phyloP scores from a whole-genome alignment of 164 flowering plant genomes.

The Magnolia changhungtana region DNA sequence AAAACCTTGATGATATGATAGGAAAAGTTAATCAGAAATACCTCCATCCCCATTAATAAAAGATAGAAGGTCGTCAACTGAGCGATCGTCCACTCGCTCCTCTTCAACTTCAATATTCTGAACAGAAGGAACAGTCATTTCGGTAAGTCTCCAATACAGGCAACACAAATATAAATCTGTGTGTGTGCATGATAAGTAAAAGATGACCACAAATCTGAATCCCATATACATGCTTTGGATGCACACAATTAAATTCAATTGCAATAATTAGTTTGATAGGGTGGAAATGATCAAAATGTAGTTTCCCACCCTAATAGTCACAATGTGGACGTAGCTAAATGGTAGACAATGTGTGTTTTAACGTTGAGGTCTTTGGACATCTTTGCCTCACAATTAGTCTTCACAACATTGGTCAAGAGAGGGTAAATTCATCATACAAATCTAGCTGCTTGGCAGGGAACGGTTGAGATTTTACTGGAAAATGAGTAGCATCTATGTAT shows the following conservation, averaged over 20 bases:
- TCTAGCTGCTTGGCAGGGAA: no score
- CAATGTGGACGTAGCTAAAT: background rate
- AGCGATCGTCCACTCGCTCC: conserved; percentile 75
- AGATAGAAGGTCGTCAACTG: conserved; percentile 85
- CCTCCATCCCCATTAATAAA: conserved; percentile 72
- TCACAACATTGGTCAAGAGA: no score
- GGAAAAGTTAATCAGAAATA: conserved; percentile 4
- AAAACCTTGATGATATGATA: background rate
- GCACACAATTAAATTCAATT: background rate
- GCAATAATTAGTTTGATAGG: background rate
- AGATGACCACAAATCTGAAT: background rate
- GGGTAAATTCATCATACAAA: no score
- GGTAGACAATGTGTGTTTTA: no score
- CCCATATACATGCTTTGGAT: background rate
- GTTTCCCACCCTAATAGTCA: background rate
- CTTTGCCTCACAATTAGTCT: no score
- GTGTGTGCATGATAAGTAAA: background rate
- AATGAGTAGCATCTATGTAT: background rate
- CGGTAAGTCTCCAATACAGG: background rate
- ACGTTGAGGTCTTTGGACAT: no score
- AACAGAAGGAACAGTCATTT: conserved; percentile 13
- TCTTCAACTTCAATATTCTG: conserved; percentile 76
- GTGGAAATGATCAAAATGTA: background rate
- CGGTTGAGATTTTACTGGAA: background rate
- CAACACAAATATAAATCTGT: background rate